Base-by-base conservation (phyloP, 2,329 filamentous ascomycete genomes). In the Fusarium concolor region DNA sequence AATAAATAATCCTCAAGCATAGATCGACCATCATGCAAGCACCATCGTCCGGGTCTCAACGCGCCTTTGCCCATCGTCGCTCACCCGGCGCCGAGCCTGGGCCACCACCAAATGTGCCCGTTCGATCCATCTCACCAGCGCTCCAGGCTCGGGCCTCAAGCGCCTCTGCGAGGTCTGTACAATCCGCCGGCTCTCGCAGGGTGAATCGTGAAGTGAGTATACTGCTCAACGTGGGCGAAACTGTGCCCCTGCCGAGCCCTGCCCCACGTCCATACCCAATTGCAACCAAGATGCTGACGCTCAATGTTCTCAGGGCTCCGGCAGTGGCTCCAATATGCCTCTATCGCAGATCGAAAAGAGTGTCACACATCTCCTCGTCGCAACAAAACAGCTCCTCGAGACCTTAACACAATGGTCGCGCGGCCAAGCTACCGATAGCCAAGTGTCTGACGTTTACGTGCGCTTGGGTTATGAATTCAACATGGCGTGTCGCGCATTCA, bases 331-430 rank as follows among this genome's bases (percentile, higher is more conserved):
- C 84, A 92, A 84, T 85, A 93, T 87, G 75, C 86, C 87, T 72
- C 87, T 99, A 71, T 97, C 95, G 52, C 95, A 97, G 79, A 99
- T 99, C 80, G 96, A 99, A 83, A 98, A 97, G 84, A 97, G 94
- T 78, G 96, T 99, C 68, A 97, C 95, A 12, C 96, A 99, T 78
- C 91, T 99, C 43, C 89, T 99, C 35, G 95, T 99, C 70, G 96
- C 96, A 35, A 99, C 96, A 33, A 99, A 99, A 79, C 94, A 98
- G 80, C 89, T 99, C 4, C 90, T 99, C 65, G 96, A 99, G 83
- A 99, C 95, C 8, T 85, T 99, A 65, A 99, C 96, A 45, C 92
- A 97, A 85, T 99, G 96, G 96, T 99, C 96, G 62, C 92, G 95
- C 58, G 91, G 92, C 65, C 90, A 92, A 74, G 94, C 96, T 55